Percentiles rank a stretch among this genome's conserved stretches.
Evolutionary conservation across 192 early-diverging fungal genomes (phyloP).

Genomic region (Lunasporangiospora selenospora): DNA sequence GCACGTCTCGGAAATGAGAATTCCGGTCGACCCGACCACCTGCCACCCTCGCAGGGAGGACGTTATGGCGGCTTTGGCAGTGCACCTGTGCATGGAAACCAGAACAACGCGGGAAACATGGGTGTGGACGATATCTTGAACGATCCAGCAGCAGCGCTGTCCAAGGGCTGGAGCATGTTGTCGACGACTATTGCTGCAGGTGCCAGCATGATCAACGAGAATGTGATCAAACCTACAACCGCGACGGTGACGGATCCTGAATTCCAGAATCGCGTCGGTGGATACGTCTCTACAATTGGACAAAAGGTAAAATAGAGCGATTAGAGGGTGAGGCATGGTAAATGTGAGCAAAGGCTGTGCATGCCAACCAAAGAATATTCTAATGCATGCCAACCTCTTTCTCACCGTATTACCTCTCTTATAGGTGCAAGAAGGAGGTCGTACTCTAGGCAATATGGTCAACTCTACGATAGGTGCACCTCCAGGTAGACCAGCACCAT

Average conservation of each 20-base stretch:
- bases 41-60: constrained; percentile 81
- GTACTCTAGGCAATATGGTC: constrained; percentile 36
- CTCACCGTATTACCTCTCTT: background rate
- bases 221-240: constrained; percentile 68
- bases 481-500: constrained; percentile 14
- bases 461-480: constrained; percentile 34
- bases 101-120: constrained; percentile 31
- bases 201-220: constrained; percentile 66
- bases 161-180: constrained; percentile 73
- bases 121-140: constrained; percentile 69
- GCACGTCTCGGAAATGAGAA: constrained; percentile 67
- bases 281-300: constrained; percentile 66
- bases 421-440: constrained; percentile 50
- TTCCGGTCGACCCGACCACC: constrained; percentile 56
- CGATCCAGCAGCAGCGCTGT: constrained; percentile 69
- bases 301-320: constrained; percentile 48
- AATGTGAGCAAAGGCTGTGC: background rate
- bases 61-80: constrained; percentile 81
- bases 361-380: background rate
- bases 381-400: background rate
- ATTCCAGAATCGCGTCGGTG: constrained; percentile 64
- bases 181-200: constrained; percentile 63
- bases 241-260: constrained; percentile 69
- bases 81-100: constrained; percentile 43
- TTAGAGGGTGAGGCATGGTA: background rate